Conservation (phyloP, 208 protist genomes). For the Borovskyia barvae region DNA sequence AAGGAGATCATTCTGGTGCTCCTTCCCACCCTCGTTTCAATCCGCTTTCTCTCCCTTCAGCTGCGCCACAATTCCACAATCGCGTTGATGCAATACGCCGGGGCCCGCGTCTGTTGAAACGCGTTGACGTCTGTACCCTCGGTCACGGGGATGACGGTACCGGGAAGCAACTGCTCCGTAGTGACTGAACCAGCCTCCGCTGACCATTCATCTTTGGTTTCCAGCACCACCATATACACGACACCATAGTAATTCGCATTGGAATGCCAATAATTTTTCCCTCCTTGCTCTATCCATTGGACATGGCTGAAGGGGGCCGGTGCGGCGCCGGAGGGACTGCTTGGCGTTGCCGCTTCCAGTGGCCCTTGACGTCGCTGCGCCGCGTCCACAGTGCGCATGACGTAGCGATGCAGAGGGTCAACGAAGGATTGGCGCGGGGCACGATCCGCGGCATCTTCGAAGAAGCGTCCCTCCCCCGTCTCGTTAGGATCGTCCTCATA, state of each 20-base stretch:
- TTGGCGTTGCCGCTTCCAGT: neutral
- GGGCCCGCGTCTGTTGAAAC: conserved; percentile 1
- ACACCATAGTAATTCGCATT: conserved; percentile 69
- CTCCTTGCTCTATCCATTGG: conserved; percentile 22
- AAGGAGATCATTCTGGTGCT: too few species aligned
- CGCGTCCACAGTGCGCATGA: conserved; percentile 18
- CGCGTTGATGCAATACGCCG: conserved; percentile 38
- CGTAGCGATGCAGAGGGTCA: conserved; percentile 23
- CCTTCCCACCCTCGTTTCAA: too few species aligned
- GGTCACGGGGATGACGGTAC: conserved; percentile 7
- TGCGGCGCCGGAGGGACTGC: conserved; percentile 6
- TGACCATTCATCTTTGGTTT: conserved; percentile 21
- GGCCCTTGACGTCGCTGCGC: neutral
- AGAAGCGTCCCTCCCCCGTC: neutral
- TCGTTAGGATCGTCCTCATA: neutral
- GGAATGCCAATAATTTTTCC: conserved; percentile 54
- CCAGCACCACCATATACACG: conserved; percentile 53
- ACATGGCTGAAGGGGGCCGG: conserved; percentile 37
- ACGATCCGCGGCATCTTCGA: neutral
- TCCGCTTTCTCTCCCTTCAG: too few species aligned
- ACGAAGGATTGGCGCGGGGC: too few species aligned
- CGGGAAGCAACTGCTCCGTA: conserved; percentile 14
- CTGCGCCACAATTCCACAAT: conserved; percentile 37
- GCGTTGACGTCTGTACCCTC: neutral
- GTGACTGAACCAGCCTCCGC: conserved; percentile 4